phyloP scores from a whole-genome alignment of 2,329 filamentous ascomycete genomes.

The Stagonosporopsis cucurbitacearum region DNA sequence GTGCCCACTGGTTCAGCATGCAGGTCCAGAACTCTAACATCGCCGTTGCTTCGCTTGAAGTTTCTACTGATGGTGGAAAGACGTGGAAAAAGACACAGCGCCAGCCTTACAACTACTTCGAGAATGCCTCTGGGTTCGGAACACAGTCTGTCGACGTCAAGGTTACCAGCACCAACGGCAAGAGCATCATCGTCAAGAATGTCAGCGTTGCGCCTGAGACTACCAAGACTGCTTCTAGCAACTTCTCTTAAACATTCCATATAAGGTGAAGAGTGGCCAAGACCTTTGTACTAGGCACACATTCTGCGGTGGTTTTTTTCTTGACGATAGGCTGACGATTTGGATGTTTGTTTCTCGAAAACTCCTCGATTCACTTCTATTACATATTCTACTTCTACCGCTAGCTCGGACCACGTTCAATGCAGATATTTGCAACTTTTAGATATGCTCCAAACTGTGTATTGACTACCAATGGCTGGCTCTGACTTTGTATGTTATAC shows the following conservation, averaged over 20 bases:
- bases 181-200: slow-evolving; percentile 58
- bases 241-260: slow-evolving; percentile 35
- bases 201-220: slow-evolving; percentile 53
- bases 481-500: background rate
- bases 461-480: background rate
- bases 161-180: slow-evolving; percentile 62
- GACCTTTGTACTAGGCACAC: background rate
- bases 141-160: slow-evolving; percentile 61
- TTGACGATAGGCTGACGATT: slow-evolving; percentile 13
- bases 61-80: slow-evolving; percentile 65
- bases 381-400: slow-evolving; percentile 4
- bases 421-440: slow-evolving; percentile 1
- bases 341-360: slow-evolving; percentile 11
- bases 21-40: slow-evolving; percentile 70
- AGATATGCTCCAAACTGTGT: background rate
- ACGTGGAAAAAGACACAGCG: slow-evolving; percentile 65
- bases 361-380: background rate
- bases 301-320: slow-evolving; percentile 10
- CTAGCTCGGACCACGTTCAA: slow-evolving; percentile 4
- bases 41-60: slow-evolving; percentile 63
- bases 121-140: slow-evolving; percentile 64
- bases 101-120: slow-evolving; percentile 64
- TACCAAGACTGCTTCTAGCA: slow-evolving; percentile 38
- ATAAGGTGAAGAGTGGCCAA: background rate
- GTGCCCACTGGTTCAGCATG: slow-evolving; percentile 64